Percentiles rank a stretch among this genome's conserved stretches.
These are phyloP conservation scores for Didymella segeticola DNA, from an alignment of 2,329 filamentous ascomycete species.

Conservation along the genomic window DNA sequence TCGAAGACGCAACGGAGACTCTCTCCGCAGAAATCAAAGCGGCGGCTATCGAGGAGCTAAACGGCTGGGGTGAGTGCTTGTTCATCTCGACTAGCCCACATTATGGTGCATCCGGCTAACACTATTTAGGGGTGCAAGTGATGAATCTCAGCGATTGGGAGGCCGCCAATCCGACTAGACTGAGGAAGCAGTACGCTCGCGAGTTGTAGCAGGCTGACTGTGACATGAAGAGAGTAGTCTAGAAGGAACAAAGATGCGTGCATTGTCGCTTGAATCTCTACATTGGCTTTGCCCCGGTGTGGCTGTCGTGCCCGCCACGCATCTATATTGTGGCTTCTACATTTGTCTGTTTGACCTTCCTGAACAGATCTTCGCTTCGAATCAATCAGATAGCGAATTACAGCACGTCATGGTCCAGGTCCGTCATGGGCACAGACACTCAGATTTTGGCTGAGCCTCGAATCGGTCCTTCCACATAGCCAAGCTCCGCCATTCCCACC, in stretches of 20 bases:
- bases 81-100: neutral
- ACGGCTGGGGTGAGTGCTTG: constrained; percentile 25
- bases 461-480: constrained; percentile 22
- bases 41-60: constrained; percentile 23
- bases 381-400: constrained; percentile 8
- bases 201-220: constrained; percentile 8
- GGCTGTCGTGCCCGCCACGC: neutral
- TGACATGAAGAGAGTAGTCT: neutral
- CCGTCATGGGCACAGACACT: constrained; percentile 21
- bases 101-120: neutral
- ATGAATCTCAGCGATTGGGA: constrained; percentile 29
- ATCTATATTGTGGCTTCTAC: constrained; percentile 14
- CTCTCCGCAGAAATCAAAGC: constrained; percentile 23
- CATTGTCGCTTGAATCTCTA: neutral
- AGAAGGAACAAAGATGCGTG: neutral
- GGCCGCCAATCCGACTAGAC: constrained; percentile 16
- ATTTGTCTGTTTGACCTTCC: constrained; percentile 27
- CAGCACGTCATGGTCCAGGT: constrained; percentile 20
- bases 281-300: neutral
- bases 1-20: constrained; percentile 34
- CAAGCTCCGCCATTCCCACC: constrained; percentile 24
- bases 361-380: constrained; percentile 24
- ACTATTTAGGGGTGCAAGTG: constrained; percentile 25
- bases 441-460: constrained; percentile 12
- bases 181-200: constrained; percentile 8